A percentile compares a stretch with the other conserved stretches of the same genome.
phyloP scores from a whole-genome alignment of 2,329 filamentous ascomycete genomes.

The Xylariaceae sp. region DNA sequence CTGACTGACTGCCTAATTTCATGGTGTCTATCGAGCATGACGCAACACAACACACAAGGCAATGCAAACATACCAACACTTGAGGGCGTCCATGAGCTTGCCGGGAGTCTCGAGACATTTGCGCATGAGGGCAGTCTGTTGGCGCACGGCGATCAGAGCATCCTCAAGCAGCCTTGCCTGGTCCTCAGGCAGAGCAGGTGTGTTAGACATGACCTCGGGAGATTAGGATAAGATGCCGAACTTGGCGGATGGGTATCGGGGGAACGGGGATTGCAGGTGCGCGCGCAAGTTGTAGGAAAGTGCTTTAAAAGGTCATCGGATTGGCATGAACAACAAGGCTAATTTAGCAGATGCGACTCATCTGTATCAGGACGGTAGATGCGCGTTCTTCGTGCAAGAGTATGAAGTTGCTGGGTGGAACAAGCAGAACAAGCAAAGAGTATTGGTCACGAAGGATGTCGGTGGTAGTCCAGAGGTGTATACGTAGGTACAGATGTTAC shows the following conservation, averaged over 20 bases:
- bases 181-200: conserved; percentile 65
- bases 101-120: conserved; percentile 94
- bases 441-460: no score
- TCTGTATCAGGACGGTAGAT: background rate
- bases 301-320: conserved; percentile 12
- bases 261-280: conserved; percentile 6
- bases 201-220: conserved; percentile 36
- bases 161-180: conserved; percentile 93
- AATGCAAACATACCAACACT: conserved; percentile 76
- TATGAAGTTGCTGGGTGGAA: background rate
- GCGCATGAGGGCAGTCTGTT: conserved; percentile 95
- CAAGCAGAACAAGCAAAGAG: background rate
- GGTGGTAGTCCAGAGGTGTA: no score
- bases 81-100: conserved; percentile 99
- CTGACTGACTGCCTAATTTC: conserved; percentile 21
- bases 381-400: background rate
- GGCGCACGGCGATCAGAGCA: conserved; percentile 90
- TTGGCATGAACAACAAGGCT: conserved; percentile 5
- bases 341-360: conserved; percentile 4
- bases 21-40: conserved; percentile 3
- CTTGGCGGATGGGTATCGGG: background rate
- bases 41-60: background rate
- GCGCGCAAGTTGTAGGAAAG: conserved; percentile 10
- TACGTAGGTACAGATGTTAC: no score
- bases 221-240: conserved; percentile 1